Evolutionary conservation across 2,329 filamentous ascomycete species (phyloP).

Genomic region (Xylariaceae sp.): DNA sequence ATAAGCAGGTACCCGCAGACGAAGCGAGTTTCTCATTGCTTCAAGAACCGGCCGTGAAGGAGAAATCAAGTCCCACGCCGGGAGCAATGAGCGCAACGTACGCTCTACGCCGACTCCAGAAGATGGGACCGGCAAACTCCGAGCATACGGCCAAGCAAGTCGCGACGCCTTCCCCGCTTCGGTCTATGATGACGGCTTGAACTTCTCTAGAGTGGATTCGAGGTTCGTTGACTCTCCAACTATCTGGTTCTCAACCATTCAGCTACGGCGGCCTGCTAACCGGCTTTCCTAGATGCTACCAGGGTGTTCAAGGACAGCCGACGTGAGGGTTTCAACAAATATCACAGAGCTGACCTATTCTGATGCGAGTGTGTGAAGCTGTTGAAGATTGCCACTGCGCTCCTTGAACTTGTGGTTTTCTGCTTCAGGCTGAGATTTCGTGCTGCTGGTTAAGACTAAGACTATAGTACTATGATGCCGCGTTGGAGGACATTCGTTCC

Average conservation of each 20-base stretch:
- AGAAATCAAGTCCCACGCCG: constrained; percentile 22
- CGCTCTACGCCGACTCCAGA: constrained; percentile 44
- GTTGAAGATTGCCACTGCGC: constrained; percentile 10
- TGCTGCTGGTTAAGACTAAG: constrained; percentile 11
- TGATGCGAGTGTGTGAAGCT: not conserved
- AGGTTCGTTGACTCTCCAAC: constrained; percentile 22
- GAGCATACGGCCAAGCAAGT: constrained; percentile 44
- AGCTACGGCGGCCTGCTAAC: constrained; percentile 3
- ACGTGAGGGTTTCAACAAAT: constrained; percentile 1
- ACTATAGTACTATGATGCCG: constrained; percentile 14
- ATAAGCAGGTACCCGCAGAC: constrained; percentile 37
- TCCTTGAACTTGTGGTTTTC: constrained; percentile 20
- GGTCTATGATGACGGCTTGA: constrained; percentile 60
- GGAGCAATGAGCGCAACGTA: constrained; percentile 33
- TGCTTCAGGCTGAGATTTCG: constrained; percentile 19
- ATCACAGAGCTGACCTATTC: not conserved
- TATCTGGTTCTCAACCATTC: not conserved
- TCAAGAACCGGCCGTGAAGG: constrained; percentile 39
- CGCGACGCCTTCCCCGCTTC: constrained; percentile 62
- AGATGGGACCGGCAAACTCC: constrained; percentile 42
- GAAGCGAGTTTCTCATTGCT: constrained; percentile 37
- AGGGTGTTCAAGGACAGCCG: constrained; percentile 5
- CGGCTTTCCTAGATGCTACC: constrained; percentile 6
- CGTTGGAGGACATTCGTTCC: constrained; percentile 13
- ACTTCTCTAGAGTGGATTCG: constrained; percentile 27